phyloP scores from a whole-genome alignment of 306 rosid species.

The Begonia masoniana region DNA sequence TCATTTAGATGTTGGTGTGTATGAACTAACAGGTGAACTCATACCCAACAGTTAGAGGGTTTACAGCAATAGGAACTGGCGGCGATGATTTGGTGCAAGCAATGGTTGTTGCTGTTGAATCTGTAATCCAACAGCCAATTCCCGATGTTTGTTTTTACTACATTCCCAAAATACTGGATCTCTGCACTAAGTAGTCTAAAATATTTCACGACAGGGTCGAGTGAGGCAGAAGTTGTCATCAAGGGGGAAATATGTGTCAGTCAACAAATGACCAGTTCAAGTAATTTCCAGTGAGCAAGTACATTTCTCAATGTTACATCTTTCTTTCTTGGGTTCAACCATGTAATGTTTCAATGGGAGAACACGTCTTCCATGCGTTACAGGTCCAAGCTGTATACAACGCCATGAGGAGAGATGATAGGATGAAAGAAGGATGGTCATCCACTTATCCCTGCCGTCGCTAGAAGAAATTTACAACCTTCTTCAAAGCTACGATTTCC shows the following conservation, averaged over 20 bases:
- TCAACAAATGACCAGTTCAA: slow-evolving; percentile 88
- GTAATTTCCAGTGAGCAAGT: slow-evolving; percentile 98
- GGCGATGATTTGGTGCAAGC: slow-evolving; percentile 88
- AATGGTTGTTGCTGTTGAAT: slow-evolving; percentile 86
- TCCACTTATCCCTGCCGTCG: no score
- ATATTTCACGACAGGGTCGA: slow-evolving; percentile 32
- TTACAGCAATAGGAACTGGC: slow-evolving; percentile 88
- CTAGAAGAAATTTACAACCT: no score
- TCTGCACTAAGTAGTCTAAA: no score
- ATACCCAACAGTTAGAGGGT: slow-evolving; percentile 82
- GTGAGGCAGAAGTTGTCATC: slow-evolving; percentile 83
- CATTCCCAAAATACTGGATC: no score
- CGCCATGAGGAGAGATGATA: slow-evolving; percentile 92
- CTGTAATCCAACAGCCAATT: slow-evolving; percentile 70
- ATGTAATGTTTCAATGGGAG: slow-evolving; percentile 6
- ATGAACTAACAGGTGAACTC: slow-evolving; percentile 51
- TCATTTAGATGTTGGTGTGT: neutral
- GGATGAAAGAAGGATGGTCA: slow-evolving; percentile 97
- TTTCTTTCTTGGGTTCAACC: no score
- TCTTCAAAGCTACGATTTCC: no score
- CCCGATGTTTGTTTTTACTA: slow-evolving; percentile 37
- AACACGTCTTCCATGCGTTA: slow-evolving; percentile 11
- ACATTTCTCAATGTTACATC: neutral
- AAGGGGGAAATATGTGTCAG: slow-evolving; percentile 84
- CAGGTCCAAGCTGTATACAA: slow-evolving; percentile 99